Conservation (phyloP, 2,329 filamentous ascomycete species). For the Fusarium pseudograminearum region DNA sequence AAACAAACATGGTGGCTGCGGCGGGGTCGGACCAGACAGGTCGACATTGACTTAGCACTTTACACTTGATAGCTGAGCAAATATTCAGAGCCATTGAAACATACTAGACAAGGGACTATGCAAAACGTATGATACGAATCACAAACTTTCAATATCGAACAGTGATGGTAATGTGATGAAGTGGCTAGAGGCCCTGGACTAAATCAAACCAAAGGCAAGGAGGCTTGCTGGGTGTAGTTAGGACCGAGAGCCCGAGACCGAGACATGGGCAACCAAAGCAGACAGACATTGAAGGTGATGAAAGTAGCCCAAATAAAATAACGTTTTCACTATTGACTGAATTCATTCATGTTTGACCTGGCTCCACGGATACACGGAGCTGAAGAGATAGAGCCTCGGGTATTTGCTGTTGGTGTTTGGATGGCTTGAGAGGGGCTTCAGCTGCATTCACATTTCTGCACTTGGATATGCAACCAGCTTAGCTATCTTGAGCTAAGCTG, state of each 20-base stretch:
- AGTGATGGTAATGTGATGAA: conserved; percentile 25
- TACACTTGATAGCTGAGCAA: conserved; percentile 36
- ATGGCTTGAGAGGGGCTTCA: conserved; percentile 35
- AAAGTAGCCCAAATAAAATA: not conserved
- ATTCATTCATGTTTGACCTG: not conserved
- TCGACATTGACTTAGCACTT: conserved; percentile 19
- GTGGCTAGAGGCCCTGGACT: conserved; percentile 18
- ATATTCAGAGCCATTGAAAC: conserved; percentile 42
- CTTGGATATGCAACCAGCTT: conserved; percentile 11
- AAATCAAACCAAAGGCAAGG: conserved; percentile 7
- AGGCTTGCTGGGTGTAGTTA: conserved; percentile 25
- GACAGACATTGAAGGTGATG: not conserved
- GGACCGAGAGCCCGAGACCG: not conserved
- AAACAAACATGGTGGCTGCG: conserved; percentile 38
- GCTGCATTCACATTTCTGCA: conserved; percentile 15
- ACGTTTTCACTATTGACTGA: not conserved
- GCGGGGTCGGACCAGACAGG: conserved; percentile 14
- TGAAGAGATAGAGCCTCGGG: conserved; percentile 15
- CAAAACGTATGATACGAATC: conserved; percentile 18
- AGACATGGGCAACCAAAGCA: not conserved
- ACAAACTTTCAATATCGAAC: conserved; percentile 1
- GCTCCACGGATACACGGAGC: conserved; percentile 22
- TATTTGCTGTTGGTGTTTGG: conserved; percentile 5
- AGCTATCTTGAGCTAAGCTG: conserved; percentile 21
- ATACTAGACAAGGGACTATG: conserved; percentile 37